A percentile compares a stretch with the other conserved stretches of the same genome.
Evolutionary conservation across 2,329 filamentous ascomycete genomes (phyloP).

Genomic region (Claviceps spartinae): DNA sequence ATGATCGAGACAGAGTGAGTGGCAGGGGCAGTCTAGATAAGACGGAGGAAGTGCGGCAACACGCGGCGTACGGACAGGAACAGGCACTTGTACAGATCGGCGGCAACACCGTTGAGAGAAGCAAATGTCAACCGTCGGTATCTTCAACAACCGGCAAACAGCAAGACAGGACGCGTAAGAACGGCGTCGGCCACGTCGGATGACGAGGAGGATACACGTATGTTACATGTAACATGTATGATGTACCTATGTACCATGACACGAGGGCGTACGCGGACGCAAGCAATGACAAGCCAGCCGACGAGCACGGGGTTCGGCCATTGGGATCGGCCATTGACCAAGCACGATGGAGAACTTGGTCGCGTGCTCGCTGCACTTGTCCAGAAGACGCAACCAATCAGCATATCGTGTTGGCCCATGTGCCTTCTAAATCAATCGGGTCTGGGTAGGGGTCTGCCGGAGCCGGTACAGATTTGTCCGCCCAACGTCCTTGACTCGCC

Average conservation of each 20-base stretch:
- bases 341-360: conserved; percentile 31
- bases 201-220: neutral
- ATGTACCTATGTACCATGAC: no score
- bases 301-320: neutral
- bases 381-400: conserved; percentile 18
- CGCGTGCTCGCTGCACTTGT: conserved; percentile 23
- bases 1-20: no score
- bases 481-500: neutral
- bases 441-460: neutral
- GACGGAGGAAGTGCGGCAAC: no score
- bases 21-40: no score
- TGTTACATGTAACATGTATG: no score
- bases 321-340: conserved; percentile 20
- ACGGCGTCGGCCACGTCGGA: neutral
- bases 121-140: no score
- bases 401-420: conserved; percentile 19
- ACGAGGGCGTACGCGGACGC: neutral
- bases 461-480: neutral
- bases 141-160: no score
- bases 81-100: no score
- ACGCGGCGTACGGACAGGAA: no score
- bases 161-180: no score
- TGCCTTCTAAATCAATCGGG: conserved; percentile 10
- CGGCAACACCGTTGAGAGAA: no score
- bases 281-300: neutral